Evolutionary conservation across 768 basidiomycete genomes (phyloP).

Genomic region (Phlebiopsis gigantea): DNA sequence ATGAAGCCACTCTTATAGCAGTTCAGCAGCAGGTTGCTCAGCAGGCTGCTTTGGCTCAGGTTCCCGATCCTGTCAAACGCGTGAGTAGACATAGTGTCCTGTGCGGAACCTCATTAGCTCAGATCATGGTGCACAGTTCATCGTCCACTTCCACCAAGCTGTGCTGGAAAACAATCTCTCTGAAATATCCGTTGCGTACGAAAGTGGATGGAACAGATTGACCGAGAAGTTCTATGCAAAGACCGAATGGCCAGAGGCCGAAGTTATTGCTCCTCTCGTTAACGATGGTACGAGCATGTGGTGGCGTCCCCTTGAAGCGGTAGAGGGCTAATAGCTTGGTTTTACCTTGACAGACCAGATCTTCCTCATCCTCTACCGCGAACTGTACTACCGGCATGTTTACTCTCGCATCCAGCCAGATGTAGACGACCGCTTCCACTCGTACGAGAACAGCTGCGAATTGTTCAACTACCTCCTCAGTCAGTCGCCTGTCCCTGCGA

Average conservation of each 20-base stretch:
- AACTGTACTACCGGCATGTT: slow-evolving; percentile 92
- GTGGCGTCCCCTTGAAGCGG: background rate
- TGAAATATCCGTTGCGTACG: slow-evolving; percentile 90
- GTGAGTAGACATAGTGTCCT: slow-evolving; percentile 37
- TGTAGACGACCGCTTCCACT: slow-evolving; percentile 96
- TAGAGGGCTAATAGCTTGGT: background rate
- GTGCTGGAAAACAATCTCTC: slow-evolving; percentile 86
- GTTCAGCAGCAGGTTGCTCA: slow-evolving; percentile 84
- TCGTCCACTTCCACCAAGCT: slow-evolving; percentile 92
- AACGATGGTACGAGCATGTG: slow-evolving; percentile 63
- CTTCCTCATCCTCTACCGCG: slow-evolving; percentile 95
- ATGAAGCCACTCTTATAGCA: slow-evolving; percentile 63
- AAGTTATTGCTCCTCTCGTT: slow-evolving; percentile 90
- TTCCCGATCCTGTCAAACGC: slow-evolving; percentile 86
- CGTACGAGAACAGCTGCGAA: slow-evolving; percentile 97
- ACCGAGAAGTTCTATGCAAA: slow-evolving; percentile 95
- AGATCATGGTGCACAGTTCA: slow-evolving; percentile 52
- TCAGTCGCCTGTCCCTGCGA: slow-evolving; percentile 33
- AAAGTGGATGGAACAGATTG: slow-evolving; percentile 95
- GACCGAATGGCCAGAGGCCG: slow-evolving; percentile 96
- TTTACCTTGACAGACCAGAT: slow-evolving; percentile 65
- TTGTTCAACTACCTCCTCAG: slow-evolving; percentile 97
- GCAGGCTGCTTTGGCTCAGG: slow-evolving; percentile 74
- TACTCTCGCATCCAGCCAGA: slow-evolving; percentile 94
- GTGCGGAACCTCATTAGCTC: background rate